Base-by-base conservation (phyloP, 352 stramenopile genomes). In the Globisporangium heterothallicum region DNA sequence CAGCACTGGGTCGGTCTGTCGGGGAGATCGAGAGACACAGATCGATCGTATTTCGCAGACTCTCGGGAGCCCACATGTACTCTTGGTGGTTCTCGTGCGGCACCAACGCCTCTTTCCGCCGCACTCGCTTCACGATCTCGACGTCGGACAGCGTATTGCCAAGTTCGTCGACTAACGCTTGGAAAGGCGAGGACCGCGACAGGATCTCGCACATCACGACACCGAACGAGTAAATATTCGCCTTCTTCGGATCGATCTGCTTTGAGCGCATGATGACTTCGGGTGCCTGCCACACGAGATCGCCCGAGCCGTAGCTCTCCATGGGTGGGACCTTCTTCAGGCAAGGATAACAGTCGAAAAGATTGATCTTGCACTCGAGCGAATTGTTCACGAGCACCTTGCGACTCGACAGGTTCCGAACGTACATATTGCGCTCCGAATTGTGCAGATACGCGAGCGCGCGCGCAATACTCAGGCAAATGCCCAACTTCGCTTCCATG, bases 221-320 rank as follows among this genome's bases (percentile, higher is more conserved):
- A 19, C 75, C 77, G 21, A 88, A 78, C n/a, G 77, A 57, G 62
- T 78, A 88, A 45, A 85, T 73, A 43, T 88, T 84, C 41, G 58
- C 72, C 21, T 74, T 77, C 18, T 63, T 62, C 35, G 61, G 58
- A 29, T 84, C 68, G 58, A 85, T 72, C 6, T 58, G 68, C 22
- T 60, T 68, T 14, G 64, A 72, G 5, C 70, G 63, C 36, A 54
- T 76, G 42, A 85, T 59, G 34, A 86, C 44, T 48, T 88, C 77
- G 0, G 77, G 77, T 27, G 77, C 61, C 7, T 78, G 58, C 68
- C 72, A 84, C 19, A 64, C 63, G 30, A 85, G 41, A 21, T 84
- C 64, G 19, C 69, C 70, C 53, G 68, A 76, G 32, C 77, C 77
- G 56, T 73, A 85, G 24, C 34, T 58, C 18, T 70, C 49, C 7